Percentiles rank a stretch among this genome's conserved stretches.
phyloP scores from a whole-genome alignment of 1,284 basidiomycete species.

The Takashimella koratensis region DNA sequence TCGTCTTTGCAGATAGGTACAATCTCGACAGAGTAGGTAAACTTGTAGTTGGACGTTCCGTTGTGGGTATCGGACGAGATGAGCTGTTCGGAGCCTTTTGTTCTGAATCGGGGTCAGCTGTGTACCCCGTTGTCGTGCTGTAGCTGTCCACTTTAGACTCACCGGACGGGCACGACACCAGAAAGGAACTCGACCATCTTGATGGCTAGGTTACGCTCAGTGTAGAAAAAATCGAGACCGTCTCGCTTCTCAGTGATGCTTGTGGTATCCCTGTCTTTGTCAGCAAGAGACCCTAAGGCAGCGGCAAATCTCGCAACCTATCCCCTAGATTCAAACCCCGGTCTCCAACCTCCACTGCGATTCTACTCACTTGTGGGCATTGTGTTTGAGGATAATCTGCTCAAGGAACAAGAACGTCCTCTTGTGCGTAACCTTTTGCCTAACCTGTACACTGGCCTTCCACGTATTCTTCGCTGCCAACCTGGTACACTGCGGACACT shows the following conservation, averaged over 20 bases:
- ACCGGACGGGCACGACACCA: conserved; percentile 81
- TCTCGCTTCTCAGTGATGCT: conserved; percentile 89
- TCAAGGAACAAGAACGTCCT: conserved; percentile 97
- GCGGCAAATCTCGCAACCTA: no score
- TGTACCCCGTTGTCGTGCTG: background rate
- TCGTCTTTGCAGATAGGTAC: conserved; percentile 97
- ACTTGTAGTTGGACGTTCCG: conserved; percentile 93
- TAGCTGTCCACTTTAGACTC: no score
- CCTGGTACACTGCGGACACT: conserved; percentile 89
- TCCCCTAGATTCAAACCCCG: no score
- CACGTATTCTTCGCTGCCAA: conserved; percentile 98
- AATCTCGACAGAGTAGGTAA: conserved; percentile 96
- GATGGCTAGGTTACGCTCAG: conserved; percentile 81
- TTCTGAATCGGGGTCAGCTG: no score
- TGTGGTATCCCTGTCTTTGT: conserved; percentile 76
- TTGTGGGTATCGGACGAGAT: conserved; percentile 90
- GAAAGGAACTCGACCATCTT: conserved; percentile 97
- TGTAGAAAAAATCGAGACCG: conserved; percentile 96
- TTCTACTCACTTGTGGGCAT: conserved; percentile 70
- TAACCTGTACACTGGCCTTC: conserved; percentile 94
- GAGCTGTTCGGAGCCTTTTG: conserved; percentile 88
- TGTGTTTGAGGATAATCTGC: conserved; percentile 95
- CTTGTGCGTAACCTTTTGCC: conserved; percentile 97
- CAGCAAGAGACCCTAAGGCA: conserved; percentile 4
- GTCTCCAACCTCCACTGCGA: background rate